Conservation (phyloP, 73 alveolate species). For the Paramecium sexaurelia region DNA sequence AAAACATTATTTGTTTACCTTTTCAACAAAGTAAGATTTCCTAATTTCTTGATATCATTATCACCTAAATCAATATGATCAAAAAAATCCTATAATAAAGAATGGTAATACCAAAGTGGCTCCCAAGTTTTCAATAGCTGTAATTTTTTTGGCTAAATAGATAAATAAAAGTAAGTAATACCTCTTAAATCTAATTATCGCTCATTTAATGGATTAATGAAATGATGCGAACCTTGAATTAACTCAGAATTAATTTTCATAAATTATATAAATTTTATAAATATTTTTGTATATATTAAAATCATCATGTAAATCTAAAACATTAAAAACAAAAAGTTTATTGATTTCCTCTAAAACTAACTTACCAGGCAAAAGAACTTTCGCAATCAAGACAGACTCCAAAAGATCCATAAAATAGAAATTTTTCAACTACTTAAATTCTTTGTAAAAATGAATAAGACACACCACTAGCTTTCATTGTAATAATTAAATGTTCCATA, state of each 20-base stretch:
- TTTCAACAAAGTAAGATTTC: conserved; percentile 56
- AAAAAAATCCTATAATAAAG: conserved; percentile 62
- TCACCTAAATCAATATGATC: conserved; percentile 66
- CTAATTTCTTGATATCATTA: conserved; percentile 65
- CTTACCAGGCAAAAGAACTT: conserved; percentile 12
- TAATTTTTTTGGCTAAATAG: conserved; percentile 47
- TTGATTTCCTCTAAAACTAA: not conserved
- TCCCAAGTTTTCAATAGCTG: conserved; percentile 65
- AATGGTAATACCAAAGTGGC: conserved; percentile 60
- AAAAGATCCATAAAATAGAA: conserved; percentile 27
- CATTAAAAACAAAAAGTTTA: conserved; percentile 19
- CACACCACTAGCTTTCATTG: conserved; percentile 25
- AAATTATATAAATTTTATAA: not conserved
- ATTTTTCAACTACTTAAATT: conserved; percentile 35
- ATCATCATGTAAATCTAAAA: conserved; percentile 9
- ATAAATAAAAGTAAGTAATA: not conserved
- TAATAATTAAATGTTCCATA: not conserved
- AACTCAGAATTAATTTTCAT: conserved; percentile 67
- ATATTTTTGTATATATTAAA: too few relatives aligned
- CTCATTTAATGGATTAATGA: conserved; percentile 63
- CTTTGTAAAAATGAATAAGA: conserved; percentile 20
- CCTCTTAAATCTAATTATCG: conserved; percentile 67
- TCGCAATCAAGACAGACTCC: conserved; percentile 21
- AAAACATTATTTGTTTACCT: not conserved
- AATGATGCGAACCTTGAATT: conserved; percentile 51